phyloP scores from a whole-genome alignment of 176 grass and related monocot genomes.

The Triticum monococcum region DNA sequence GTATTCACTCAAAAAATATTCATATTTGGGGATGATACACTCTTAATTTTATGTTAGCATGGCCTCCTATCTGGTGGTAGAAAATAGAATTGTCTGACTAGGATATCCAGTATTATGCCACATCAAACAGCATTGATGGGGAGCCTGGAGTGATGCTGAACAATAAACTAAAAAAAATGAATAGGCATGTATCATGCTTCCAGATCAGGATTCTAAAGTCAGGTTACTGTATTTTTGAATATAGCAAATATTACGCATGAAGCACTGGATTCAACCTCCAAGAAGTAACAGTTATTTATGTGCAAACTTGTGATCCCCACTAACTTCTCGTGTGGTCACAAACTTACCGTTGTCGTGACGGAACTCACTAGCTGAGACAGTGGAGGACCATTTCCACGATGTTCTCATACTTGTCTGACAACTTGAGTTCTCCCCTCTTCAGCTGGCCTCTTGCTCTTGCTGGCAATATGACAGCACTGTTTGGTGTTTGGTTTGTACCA shows the following conservation, averaged over 20 bases:
- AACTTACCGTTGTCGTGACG: not conserved
- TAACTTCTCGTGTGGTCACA: not conserved
- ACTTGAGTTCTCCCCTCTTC: not conserved
- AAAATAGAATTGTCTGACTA: constrained; percentile 13
- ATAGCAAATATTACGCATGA: not conserved
- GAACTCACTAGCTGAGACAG: not conserved
- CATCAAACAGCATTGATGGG: not conserved
- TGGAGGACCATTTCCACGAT: not conserved
- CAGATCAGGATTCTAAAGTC: not conserved
- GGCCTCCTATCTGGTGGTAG: not conserved
- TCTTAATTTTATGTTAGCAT: not conserved
- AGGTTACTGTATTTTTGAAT: not conserved
- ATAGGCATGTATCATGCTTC: not conserved
- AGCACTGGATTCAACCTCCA: not conserved
- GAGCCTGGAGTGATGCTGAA: not conserved
- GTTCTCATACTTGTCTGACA: no score
- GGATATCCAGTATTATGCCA: not conserved
- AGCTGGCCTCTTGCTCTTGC: not conserved
- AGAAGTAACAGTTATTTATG: not conserved
- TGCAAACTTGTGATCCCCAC: not conserved
- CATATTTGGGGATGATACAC: not conserved
- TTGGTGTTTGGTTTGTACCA: not conserved
- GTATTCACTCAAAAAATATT: not conserved
- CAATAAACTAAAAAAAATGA: not conserved
- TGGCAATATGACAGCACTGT: not conserved